phyloP scores from a whole-genome alignment of 139 green algal genomes.

The Coelastrella sp. region DNA sequence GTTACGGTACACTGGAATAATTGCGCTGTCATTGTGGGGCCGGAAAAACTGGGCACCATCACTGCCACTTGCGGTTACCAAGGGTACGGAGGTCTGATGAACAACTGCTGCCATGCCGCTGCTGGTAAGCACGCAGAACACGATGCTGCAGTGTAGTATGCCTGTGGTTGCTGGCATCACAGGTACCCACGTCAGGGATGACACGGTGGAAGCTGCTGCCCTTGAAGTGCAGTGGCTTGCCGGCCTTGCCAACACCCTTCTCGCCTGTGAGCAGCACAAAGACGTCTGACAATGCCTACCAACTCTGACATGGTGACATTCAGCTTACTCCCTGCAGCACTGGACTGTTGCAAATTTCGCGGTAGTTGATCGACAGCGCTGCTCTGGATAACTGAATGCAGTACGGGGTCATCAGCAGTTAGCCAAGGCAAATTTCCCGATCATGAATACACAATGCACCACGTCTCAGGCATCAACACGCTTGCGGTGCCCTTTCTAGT shows the following conservation, averaged over 20 bases:
- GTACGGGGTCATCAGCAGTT: too few species aligned
- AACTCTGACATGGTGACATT: background rate
- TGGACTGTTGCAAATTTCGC: background rate
- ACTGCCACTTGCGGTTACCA: background rate
- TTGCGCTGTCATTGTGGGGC: background rate
- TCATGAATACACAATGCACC: too few species aligned
- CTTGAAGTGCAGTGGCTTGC: conserved; percentile 92
- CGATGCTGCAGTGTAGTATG: background rate
- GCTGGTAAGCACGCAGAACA: background rate
- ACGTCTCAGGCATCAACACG: too few species aligned
- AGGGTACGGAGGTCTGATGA: too few species aligned
- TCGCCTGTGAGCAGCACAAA: conserved; percentile 69
- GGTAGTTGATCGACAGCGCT: background rate
- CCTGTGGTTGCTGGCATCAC: background rate
- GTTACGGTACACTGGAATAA: background rate
- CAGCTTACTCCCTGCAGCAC: background rate
- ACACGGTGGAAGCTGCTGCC: conserved; percentile 78
- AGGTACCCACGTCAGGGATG: conserved; percentile 71
- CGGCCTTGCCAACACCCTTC: conserved; percentile 79
- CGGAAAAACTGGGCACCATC: background rate
- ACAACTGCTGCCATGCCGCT: background rate
- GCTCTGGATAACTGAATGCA: too few species aligned
- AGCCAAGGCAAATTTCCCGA: too few species aligned
- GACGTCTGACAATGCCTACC: background rate
- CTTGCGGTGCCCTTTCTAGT: too few species aligned